Base-by-base conservation (phyloP, 2,329 filamentous ascomycete genomes). In the Pseudocercospora cruenta region DNA sequence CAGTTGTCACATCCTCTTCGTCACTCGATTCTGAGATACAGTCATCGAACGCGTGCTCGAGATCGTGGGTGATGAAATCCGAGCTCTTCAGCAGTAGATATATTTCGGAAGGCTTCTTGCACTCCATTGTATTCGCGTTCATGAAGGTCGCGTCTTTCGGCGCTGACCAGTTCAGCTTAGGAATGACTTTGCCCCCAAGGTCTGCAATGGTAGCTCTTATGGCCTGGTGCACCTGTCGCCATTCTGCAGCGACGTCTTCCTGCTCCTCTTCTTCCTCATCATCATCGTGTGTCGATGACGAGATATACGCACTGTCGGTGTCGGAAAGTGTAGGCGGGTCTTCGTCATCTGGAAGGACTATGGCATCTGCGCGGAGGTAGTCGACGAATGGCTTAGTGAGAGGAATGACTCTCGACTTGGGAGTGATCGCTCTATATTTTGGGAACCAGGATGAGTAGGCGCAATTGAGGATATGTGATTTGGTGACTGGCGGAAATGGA, bases 111-210 rank as follows among this genome's bases (percentile, higher is more conserved):
- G 95, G 88, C 0, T 88, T 89, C 3, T 88, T 89, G 80, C 95
- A 99, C 78, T 96, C 93, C 81, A 97, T 91, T 55, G 92, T 96
- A 79, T 99, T 99, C 77, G 86, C 80, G 80, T 89, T 80, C 79
- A 99, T 97, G 91, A 93, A 97, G 22, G 91, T 92, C 8, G 95
- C 95, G 77, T 99, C 95, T 78, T 97, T 97, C 3, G 95, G 95
- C 3, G 93, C 90, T 5, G 94, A 97, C 95, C 95, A 99, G 82
- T 98, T 98, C 55, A 99, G 83, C 80, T 99, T 99, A 0, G 95
- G 95, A 1, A 91, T 90, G 8, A 97, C 94, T 67, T 90, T 88
- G 66, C 94, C 94, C 16, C 92, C 94, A 0, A 98, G 86, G 72
- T 94, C 91, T 12, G 84, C 80, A 68, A 99, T 97, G 49, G 87